phyloP scores from a whole-genome alignment of 2,329 filamentous ascomycete genomes.

The Cladophialophora exuberans region DNA sequence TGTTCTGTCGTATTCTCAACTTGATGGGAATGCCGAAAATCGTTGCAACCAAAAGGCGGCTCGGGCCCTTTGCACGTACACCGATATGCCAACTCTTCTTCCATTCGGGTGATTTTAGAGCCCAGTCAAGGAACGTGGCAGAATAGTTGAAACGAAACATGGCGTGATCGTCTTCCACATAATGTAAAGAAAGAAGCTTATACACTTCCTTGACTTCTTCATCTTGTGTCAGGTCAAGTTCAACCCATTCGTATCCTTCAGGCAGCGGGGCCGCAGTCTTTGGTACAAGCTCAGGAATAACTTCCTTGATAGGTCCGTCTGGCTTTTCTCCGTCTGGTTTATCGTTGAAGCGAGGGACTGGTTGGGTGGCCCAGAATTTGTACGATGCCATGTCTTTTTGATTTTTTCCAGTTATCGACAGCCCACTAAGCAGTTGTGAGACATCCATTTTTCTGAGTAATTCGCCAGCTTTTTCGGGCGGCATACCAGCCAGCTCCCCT shows the following conservation, averaged over 20 bases:
- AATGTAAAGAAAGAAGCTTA: slow-evolving; percentile 88
- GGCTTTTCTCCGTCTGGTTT: slow-evolving; percentile 59
- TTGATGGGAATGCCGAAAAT: slow-evolving; percentile 91
- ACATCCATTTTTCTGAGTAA: slow-evolving; percentile 54
- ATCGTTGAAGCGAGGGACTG: slow-evolving; percentile 78
- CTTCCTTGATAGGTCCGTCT: slow-evolving; percentile 83
- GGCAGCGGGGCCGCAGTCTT: slow-evolving; percentile 76
- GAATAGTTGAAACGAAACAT: slow-evolving; percentile 99
- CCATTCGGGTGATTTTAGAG: slow-evolving; percentile 93
- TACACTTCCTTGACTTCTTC: slow-evolving; percentile 85
- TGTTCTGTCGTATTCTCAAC: slow-evolving; percentile 75
- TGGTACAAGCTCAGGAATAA: slow-evolving; percentile 76
- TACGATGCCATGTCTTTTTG: slow-evolving; percentile 95
- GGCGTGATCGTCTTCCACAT: slow-evolving; percentile 94
- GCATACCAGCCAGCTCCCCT: slow-evolving; percentile 72
- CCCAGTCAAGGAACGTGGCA: slow-evolving; percentile 85
- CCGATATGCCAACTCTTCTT: slow-evolving; percentile 93
- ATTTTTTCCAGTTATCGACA: slow-evolving; percentile 79
- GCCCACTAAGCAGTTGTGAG: slow-evolving; percentile 52
- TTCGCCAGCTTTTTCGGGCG: slow-evolving; percentile 61
- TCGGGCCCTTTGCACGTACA: slow-evolving; percentile 75
- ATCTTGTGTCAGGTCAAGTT: slow-evolving; percentile 79
- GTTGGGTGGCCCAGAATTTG: slow-evolving; percentile 99
- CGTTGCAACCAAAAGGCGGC: slow-evolving; percentile 87
- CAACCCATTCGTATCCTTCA: slow-evolving; percentile 91